Evolutionary conservation across 139 green algal species (phyloP), one percentile per base, ranked within the genome.

Genomic region (Pseudopediastrum boryanum): DNA sequence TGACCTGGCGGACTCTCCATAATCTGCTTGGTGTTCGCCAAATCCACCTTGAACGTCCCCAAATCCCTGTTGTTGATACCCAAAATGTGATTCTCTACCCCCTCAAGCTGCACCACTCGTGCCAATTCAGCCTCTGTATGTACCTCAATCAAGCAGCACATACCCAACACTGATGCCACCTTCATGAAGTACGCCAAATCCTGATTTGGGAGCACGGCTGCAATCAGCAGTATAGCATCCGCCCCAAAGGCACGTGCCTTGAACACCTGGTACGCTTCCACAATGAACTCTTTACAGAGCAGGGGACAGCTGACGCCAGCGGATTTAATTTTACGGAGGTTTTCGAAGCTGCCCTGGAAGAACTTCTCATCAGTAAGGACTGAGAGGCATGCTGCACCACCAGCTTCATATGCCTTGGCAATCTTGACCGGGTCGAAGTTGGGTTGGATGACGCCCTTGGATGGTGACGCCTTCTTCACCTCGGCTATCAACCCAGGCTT

Each of bases 201-300:
- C 39, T 86, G 81, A 83, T 99, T 98, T 43, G 94, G 94, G 67
- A 99, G 89, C 73, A 99, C 96, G 0, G 96, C 95, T 3, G 96
- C 95, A 77, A 99, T 99, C 2, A 99, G 93, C 74, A 99, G 92
- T 64, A 98, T 89, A 25, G 93, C 93, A 83, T 99, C 96, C 3
- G 96, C 96, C 50, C 96, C 96, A 51, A 83, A 91, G 29, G 83
- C 85, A 12, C 84, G 58, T 39, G 85, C 84, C 81, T 89, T 92
- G 84, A 82, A 90, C 31, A 92, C 65, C 85, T 99, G 96, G 84
- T 99, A 99, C 0, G 94, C 92, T 81, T 99, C 96, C 31, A 99
- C 92, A 62, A 99, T 95, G 80, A 99, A 99, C 90, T 99, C 96
- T 87, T 99, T 99, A 91, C 94, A 98, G 66, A 99, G 90, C 67